phyloP scores from a whole-genome alignment of 768 basidiomycete species.

The Phlebiopsis flavidoalba region DNA sequence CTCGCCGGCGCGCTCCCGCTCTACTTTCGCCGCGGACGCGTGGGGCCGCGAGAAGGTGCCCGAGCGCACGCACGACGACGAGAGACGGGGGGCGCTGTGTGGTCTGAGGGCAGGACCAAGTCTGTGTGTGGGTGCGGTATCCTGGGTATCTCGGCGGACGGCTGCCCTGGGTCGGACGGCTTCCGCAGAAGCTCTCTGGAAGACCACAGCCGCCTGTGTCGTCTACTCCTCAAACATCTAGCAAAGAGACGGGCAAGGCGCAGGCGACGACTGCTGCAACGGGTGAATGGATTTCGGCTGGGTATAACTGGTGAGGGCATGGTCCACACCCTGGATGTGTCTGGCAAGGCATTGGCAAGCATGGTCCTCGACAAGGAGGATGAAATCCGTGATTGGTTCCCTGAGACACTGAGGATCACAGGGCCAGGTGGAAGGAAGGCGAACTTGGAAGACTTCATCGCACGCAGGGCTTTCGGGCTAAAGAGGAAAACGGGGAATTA shows the following conservation, averaged over 20 bases:
- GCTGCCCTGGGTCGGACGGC: constrained; percentile 66
- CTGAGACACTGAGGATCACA: constrained; percentile 41
- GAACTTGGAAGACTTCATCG: constrained; percentile 30
- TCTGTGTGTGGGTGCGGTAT: constrained; percentile 61
- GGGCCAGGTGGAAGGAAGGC: constrained; percentile 44
- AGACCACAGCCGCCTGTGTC: constrained; percentile 22
- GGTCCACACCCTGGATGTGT: constrained; percentile 59
- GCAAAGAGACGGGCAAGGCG: background rate
- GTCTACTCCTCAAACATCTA: background rate
- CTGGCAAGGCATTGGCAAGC: constrained; percentile 50
- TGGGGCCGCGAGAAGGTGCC: constrained; percentile 38
- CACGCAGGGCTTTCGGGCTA: background rate
- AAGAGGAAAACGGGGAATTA: background rate
- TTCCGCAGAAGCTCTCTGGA: constrained; percentile 45
- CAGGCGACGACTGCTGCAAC: constrained; percentile 24
- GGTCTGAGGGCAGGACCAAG: constrained; percentile 45
- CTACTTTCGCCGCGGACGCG: constrained; percentile 43
- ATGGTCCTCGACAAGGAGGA: constrained; percentile 47
- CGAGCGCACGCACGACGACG: background rate
- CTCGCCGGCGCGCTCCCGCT: constrained; percentile 45
- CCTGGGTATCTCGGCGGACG: constrained; percentile 55
- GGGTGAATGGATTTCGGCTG: constrained; percentile 71
- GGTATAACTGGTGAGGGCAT: constrained; percentile 72
- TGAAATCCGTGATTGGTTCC: constrained; percentile 40
- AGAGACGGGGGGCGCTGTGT: constrained; percentile 17